Percentiles rank a stretch among this genome's conserved stretches.
Conservation (phyloP, 192 early-diverging fungal genomes). For the Backusella sp. region DNA sequence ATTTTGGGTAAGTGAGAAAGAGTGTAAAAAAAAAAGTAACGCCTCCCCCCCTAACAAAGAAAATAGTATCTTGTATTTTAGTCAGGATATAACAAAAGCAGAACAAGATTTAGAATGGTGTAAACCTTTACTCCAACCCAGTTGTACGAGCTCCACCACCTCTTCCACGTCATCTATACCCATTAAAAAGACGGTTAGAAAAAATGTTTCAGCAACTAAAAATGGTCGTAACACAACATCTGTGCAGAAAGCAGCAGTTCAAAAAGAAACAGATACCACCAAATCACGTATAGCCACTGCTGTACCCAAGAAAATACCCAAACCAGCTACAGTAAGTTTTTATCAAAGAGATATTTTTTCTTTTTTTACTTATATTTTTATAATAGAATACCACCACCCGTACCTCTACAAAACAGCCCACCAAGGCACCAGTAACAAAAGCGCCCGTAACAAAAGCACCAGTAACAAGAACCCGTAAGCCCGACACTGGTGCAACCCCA, state of each 20-base stretch:
- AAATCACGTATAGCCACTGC: conserved; percentile 5
- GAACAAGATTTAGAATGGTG: conserved; percentile 8
- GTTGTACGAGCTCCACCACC: neutral
- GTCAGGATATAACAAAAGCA: neutral
- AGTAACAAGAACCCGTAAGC: neutral
- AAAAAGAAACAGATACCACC: neutral
- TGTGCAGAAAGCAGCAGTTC: neutral
- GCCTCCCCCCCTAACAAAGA: neutral
- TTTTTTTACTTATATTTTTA: neutral
- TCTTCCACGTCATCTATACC: conserved; percentile 4
- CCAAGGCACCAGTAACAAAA: neutral
- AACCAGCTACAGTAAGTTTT: neutral
- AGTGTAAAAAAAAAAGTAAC: neutral
- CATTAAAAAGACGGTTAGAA: conserved; percentile 4
- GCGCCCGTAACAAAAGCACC: neutral
- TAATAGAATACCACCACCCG: neutral
- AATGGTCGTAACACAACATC: neutral
- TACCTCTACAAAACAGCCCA: neutral
- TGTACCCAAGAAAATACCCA: neutral
- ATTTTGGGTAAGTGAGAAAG: neutral
- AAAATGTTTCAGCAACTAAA: neutral
- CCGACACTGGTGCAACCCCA: neutral
- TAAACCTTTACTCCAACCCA: neutral
- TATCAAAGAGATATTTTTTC: neutral
- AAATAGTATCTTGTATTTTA: neutral